Base-by-base conservation (phyloP, 345 rosid species). In the Hibiscus trionum region DNA sequence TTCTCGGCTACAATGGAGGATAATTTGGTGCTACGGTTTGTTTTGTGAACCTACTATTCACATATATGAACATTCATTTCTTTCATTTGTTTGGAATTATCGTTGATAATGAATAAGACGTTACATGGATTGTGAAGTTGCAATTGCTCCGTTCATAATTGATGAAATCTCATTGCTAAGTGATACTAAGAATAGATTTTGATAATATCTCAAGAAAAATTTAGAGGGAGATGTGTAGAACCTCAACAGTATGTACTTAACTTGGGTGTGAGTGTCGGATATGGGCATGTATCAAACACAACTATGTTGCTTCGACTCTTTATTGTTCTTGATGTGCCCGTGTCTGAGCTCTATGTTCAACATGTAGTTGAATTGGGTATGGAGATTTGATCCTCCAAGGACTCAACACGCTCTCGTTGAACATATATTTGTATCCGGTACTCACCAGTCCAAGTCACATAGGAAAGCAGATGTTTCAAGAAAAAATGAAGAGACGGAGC, bases 1-100 rank as follows among this genome's bases (percentile, higher is more conserved):
- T 91, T 91, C 81, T 84, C 93, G 76, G 66, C 87, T 75, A 15
- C 82, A 70, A 91, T 94, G 96, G 93, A 86, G 61, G 97, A 91
- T 84, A 77, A 84, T 72, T 81, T 81, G n/a, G 92, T 91, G 79
- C 73, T 61, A 69, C 85, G 88, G 97, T 91, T 69, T 60, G 93
- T 75, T 55, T 68, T 66, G 44, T 57, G 3, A 69, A 12, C 71
- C 61, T 24, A 62, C 39, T 69, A 5, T 61, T 53, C 58, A 33
- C 49, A 35, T 71, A 72, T 46, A 26, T n/a, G 35, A 49, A 46
- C 60, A 24, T 11, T 61, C 14, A 15, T 60, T 69, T 77, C 49
- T 69, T 37, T 7, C 8, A 26, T 60, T 62, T 66, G 63, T 82
- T 77, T 21, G 14, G 56, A 69, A 68, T 71, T 33, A 21, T 65